Evolutionary conservation across 2,329 filamentous ascomycete species (phyloP).

Genomic region (Trichoderma sp.): DNA sequence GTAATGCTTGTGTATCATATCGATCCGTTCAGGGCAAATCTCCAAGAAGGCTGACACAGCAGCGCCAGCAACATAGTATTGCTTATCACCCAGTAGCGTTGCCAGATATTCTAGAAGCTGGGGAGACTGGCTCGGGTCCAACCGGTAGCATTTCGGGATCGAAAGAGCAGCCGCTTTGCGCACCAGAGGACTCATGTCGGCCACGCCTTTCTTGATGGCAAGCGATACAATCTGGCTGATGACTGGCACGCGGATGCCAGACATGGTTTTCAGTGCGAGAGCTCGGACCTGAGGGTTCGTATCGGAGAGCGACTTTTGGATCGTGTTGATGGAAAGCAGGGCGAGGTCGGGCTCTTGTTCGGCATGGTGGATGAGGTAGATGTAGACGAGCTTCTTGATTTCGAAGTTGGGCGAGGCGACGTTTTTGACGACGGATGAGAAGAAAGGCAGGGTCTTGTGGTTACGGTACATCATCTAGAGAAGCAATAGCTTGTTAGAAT

Average conservation of each 20-base stretch:
- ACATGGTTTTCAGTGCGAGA: constrained; percentile 94
- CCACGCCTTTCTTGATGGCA: constrained; percentile 89
- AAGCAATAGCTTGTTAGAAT: not conserved
- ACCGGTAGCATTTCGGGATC: constrained; percentile 90
- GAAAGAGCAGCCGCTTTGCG: constrained; percentile 89
- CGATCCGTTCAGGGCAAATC: constrained; percentile 81
- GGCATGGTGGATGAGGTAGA: constrained; percentile 95
- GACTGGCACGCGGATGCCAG: constrained; percentile 91
- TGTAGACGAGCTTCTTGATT: constrained; percentile 98
- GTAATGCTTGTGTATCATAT: constrained; percentile 90
- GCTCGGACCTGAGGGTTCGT: constrained; percentile 86
- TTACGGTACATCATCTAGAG: constrained; percentile 89
- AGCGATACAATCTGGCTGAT: constrained; percentile 97
- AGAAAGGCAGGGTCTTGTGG: constrained; percentile 85
- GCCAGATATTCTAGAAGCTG: constrained; percentile 81
- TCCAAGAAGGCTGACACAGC: constrained; percentile 88
- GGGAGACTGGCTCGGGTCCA: constrained; percentile 82
- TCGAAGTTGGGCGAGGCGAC: constrained; percentile 90
- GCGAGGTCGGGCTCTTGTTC: constrained; percentile 95
- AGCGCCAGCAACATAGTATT: constrained; percentile 95
- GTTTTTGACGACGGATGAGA: constrained; percentile 98
- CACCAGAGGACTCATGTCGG: constrained; percentile 92
- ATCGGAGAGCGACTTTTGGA: constrained; percentile 95
- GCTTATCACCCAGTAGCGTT: constrained; percentile 79
- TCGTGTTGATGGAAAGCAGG: constrained; percentile 95